A percentile compares a stretch with the other conserved stretches of the same genome.
These are phyloP conservation scores for Microbotryum silenes-acaulis DNA, from an alignment of 1,284 basidiomycete species.

Conservation along the genomic window DNA sequence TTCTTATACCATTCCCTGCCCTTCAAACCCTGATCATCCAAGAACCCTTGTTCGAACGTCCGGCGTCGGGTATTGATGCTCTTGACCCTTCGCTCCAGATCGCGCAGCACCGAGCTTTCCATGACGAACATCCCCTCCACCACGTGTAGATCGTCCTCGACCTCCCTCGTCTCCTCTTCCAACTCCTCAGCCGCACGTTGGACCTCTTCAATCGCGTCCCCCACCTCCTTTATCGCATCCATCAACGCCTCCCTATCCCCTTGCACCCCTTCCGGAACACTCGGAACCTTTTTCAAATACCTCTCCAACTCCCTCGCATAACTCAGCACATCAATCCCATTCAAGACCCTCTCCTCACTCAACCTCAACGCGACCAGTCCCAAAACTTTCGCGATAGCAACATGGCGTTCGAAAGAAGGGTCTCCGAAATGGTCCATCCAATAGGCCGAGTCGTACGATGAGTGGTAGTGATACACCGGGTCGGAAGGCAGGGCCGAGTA, in stretches of 20 bases:
- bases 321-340: too few relatives aligned
- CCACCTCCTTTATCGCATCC: constrained; percentile 48
- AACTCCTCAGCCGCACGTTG: too few relatives aligned
- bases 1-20: constrained; percentile 46
- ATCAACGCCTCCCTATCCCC: constrained; percentile 41
- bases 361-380: constrained; percentile 52
- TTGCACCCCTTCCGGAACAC: constrained; percentile 36
- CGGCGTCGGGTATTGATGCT: constrained; percentile 62
- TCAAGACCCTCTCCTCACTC: constrained; percentile 51
- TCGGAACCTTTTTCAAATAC: constrained; percentile 11
- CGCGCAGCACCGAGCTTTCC: too few relatives aligned
- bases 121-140: too few relatives aligned
- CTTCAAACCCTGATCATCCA: constrained; percentile 64
- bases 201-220: too few relatives aligned
- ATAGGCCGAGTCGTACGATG: constrained; percentile 62
- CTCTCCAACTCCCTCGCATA: background rate
- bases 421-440: constrained; percentile 72
- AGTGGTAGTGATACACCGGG: constrained; percentile 41
- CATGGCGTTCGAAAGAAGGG: constrained; percentile 65
- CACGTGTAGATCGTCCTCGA: too few relatives aligned
- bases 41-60: constrained; percentile 75
- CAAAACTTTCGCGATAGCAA: constrained; percentile 54
- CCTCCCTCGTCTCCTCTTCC: too few relatives aligned
- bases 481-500: constrained; percentile 45
- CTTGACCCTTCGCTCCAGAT: constrained; percentile 46